Evolutionary conservation across 2,329 filamentous ascomycete species (phyloP).

Genomic region (Diplodia sapinea): DNA sequence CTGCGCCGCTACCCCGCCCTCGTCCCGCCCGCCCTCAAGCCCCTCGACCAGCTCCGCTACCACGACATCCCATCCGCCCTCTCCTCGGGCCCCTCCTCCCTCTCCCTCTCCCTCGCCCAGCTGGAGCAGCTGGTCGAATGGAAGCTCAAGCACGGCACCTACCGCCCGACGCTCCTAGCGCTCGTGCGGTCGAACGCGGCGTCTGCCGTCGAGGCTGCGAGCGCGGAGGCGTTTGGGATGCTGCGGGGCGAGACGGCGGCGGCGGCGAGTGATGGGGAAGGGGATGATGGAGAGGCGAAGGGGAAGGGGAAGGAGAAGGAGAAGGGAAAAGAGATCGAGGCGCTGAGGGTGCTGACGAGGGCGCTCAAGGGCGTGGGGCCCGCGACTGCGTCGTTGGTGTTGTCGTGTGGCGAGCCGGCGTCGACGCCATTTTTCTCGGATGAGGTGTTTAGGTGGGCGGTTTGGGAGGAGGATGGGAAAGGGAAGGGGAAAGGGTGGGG

Average conservation of each 20-base stretch:
- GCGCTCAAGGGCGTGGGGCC: slow-evolving; percentile 74
- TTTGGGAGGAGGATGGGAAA: slow-evolving; percentile 57
- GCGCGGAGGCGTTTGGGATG: slow-evolving; percentile 58
- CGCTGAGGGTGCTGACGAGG: slow-evolving; percentile 45
- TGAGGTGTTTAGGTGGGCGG: slow-evolving; percentile 76
- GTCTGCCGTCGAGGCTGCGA: slow-evolving; percentile 54
- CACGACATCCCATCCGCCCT: slow-evolving; percentile 39
- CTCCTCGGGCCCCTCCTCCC: neutral
- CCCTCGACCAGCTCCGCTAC: slow-evolving; percentile 45
- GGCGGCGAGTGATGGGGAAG: neutral
- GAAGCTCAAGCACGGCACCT: slow-evolving; percentile 58
- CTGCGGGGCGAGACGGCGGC: neutral
- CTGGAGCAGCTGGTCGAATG: slow-evolving; percentile 47
- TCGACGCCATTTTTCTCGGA: slow-evolving; percentile 78
- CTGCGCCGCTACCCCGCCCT: slow-evolving; percentile 39
- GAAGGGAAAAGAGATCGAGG: neutral
- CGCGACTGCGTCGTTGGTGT: slow-evolving; percentile 76
- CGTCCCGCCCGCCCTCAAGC: slow-evolving; percentile 40
- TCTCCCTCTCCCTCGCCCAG: slow-evolving; percentile 34
- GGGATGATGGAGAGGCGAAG: too few species aligned
- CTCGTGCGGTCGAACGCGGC: slow-evolving; percentile 65
- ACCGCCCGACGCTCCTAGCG: slow-evolving; percentile 53
- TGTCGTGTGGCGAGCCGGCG: slow-evolving; percentile 67
- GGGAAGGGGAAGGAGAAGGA: too few species aligned
- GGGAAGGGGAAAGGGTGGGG: slow-evolving; percentile 51